These are phyloP conservation scores for Myotisia sp. DNA, from an alignment of 2,329 filamentous ascomycete species.

Conservation along the genomic window DNA sequence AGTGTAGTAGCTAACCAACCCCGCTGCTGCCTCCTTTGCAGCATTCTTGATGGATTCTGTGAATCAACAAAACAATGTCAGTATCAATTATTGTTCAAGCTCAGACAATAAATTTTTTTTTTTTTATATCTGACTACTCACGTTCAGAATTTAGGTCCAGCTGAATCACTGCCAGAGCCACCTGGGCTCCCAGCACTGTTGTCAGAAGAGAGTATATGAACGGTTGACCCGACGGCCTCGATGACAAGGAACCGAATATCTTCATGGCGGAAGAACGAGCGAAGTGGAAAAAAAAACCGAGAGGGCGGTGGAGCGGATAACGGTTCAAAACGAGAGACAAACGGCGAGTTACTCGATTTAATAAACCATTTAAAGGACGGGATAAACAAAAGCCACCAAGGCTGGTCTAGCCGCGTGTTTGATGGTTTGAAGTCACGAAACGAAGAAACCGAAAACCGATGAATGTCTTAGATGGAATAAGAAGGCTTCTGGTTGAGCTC, in stretches of 20 bases:
- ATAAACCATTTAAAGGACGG: not conserved
- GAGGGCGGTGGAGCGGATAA: not conserved
- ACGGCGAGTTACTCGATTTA: not conserved
- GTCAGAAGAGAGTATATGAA: slow-evolving; percentile 6
- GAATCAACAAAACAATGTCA: too few species aligned
- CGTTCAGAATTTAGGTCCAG: slow-evolving; percentile 18
- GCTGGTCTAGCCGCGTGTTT: too few species aligned
- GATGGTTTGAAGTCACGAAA: too few species aligned
- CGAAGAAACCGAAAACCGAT: too few species aligned
- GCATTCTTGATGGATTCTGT: slow-evolving; percentile 25
- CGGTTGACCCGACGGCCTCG: not conserved
- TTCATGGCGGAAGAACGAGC: slow-evolving; percentile 6
- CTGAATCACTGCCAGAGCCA: slow-evolving; percentile 14
- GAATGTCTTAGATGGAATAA: too few species aligned
- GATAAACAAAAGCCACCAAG: too few species aligned
- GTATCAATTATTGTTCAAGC: not conserved
- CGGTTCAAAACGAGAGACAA: not conserved
- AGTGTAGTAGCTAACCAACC: slow-evolving; percentile 24
- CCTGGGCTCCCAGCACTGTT: slow-evolving; percentile 14
- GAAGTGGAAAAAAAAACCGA: not conserved
- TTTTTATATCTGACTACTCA: slow-evolving; percentile 8
- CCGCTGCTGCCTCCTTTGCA: slow-evolving; percentile 20
- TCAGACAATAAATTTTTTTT: not conserved
- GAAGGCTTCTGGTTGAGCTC: too few species aligned
- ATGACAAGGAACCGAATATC: slow-evolving; percentile 3